Base-by-base conservation (phyloP, 1,284 basidiomycete species). In the Tetrapyrgos nigripes region DNA sequence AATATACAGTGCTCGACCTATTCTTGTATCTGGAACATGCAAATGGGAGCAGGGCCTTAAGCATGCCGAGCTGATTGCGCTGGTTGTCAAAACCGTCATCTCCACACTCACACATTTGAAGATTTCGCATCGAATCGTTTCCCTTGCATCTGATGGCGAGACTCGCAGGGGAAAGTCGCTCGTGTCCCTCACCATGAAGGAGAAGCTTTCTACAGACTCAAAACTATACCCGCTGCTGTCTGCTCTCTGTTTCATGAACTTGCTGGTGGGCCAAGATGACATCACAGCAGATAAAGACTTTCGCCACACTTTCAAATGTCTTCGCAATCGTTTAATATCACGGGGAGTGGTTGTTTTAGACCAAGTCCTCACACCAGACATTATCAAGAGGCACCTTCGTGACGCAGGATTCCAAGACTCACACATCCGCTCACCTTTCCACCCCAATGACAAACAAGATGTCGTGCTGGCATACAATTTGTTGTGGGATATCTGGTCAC, bases 361-460 rank as follows among this genome's bases (percentile, higher is more conserved):
- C 1, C 31, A 65, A 11, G 58, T 58, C 0, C 65, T 78, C 26
- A 75, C 69, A 1, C 64, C 69, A 0, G 47, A 63, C 4, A 62
- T 72, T 4, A 57, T 71, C 3, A 28, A 50, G 2, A 23, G 24
- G 6, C 74, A 76, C 55, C 52, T 73, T 4, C 19, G 24, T 3
- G 43, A 58, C 3, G 56, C 28, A n/a, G 62, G 61, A 0, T n/a
- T 53, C 3, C 62, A 59, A 0, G 28, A 56, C 0, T 26, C 58
- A 2, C 68, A 64, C 35, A 65, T 68, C 13, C 23, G 61, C 13
- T 57, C 64, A 3, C 28, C 72, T 5, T 64, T 76, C 24, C 70
- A 73, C 49, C 74, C 73, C 3, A 63, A 73, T 13, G 71, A 76
- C 52, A 67, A 69, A 47, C 71, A 76, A 53, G 72, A 77, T 58